phyloP scores from a whole-genome alignment of 192 early-diverging fungal genomes.

The Lobosporangium transversale region DNA sequence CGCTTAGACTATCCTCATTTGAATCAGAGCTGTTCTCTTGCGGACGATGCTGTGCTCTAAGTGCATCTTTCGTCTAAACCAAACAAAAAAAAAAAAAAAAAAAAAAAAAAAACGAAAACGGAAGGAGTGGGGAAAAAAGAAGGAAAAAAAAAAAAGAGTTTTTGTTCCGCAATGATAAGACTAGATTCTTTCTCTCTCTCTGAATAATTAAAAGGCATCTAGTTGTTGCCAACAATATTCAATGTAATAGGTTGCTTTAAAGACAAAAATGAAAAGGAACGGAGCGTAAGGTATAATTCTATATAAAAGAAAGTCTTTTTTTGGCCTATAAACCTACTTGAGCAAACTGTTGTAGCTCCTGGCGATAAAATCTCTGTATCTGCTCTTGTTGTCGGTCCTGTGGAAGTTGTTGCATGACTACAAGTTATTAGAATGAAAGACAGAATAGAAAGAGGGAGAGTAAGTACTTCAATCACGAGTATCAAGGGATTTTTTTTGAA shows the following conservation, averaged over 20 bases:
- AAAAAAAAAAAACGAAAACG: background rate
- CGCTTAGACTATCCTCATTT: slow-evolving; percentile 8
- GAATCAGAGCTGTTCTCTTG: slow-evolving; percentile 10
- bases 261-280: no score
- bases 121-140: background rate
- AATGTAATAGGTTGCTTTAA: no score
- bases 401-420: slow-evolving; percentile 25
- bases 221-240: no score
- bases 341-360: slow-evolving; percentile 41
- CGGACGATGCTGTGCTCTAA: slow-evolving; percentile 35
- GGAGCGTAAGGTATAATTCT: no score
- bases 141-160: no score
- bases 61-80: slow-evolving; percentile 23
- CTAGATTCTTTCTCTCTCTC: no score
- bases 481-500: no score
- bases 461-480: no score
- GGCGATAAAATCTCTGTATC: slow-evolving; percentile 34
- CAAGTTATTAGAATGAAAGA: background rate
- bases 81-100: background rate
- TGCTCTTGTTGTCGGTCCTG: slow-evolving; percentile 21
- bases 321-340: no score
- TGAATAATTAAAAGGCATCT: no score
- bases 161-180: no score
- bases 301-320: no score
- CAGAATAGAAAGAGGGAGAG: background rate